A percentile compares a stretch with the other conserved stretches of the same genome.
These are phyloP conservation scores for Candida germanica DNA, from an alignment of 805 yeast genomes.

Conservation along the genomic window DNA sequence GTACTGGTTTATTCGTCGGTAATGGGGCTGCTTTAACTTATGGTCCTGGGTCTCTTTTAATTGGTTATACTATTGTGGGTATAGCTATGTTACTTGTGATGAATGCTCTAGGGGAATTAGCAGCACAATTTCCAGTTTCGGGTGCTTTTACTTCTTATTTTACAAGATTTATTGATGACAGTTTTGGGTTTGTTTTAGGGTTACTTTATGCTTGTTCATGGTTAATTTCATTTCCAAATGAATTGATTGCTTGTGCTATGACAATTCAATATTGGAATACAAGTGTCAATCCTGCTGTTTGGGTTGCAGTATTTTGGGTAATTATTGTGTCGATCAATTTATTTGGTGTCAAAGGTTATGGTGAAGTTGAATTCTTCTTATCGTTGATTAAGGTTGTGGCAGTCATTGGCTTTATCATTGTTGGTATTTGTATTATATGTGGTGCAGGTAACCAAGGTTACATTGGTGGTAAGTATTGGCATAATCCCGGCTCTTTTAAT, in stretches of 20 bases:
- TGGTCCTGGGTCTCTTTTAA: slow-evolving; percentile 43
- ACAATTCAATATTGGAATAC: slow-evolving; percentile 34
- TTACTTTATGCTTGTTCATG: slow-evolving; percentile 34
- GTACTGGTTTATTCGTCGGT: slow-evolving; percentile 57
- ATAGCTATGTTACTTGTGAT: slow-evolving; percentile 54
- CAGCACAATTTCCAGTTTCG: slow-evolving; percentile 42
- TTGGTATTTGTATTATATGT: slow-evolving; percentile 32
- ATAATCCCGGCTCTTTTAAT: slow-evolving; percentile 32
- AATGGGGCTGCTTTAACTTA: slow-evolving; percentile 42
- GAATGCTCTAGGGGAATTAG: slow-evolving; percentile 62
- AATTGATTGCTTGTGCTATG: slow-evolving; percentile 36
- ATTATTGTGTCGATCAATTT: slow-evolving; percentile 27
- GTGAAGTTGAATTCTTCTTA: slow-evolving; percentile 33
- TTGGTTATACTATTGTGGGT: slow-evolving; percentile 59
- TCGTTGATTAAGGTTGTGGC: slow-evolving; percentile 34
- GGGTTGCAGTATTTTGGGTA: slow-evolving; percentile 34
- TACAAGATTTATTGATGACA: slow-evolving; percentile 33
- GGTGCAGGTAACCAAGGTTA: slow-evolving; percentile 36
- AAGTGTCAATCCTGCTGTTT: slow-evolving; percentile 30
- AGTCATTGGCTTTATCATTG: slow-evolving; percentile 32
- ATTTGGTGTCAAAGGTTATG: slow-evolving; percentile 36
- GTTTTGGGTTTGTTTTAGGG: slow-evolving; percentile 37
- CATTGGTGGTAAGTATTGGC: slow-evolving; percentile 34
- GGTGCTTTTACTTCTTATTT: slow-evolving; percentile 39
- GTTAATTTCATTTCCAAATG: slow-evolving; percentile 35